Evolutionary conservation across 1,284 basidiomycete genomes (phyloP), one percentile per base, ranked within the genome.

Genomic region (Cryptococcus jaspeensis): DNA sequence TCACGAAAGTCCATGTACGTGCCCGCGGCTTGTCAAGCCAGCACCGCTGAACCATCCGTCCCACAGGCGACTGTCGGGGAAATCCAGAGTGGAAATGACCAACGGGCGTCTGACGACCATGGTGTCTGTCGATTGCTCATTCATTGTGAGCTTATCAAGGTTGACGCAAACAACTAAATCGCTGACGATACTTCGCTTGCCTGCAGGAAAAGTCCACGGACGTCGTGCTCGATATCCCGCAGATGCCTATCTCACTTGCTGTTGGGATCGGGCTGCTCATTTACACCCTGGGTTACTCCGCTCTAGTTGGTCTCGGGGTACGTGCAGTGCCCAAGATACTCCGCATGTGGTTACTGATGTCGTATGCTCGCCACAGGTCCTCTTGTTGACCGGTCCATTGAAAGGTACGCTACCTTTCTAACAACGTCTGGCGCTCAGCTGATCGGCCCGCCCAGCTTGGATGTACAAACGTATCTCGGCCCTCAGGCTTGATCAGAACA

Each of bases 191-290:
- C n/a, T n/a, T n/a, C n/a, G n/a, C n/a, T n/a, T n/a, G n/a, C n/a
- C n/a, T n/a, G n/a, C 42, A 64, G 48, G 58, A 52, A 5, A 52
- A 52, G 53, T 42, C 53, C 40, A 55, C 23, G 32, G 36, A 45
- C 15, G 25, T 40, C 8, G 40, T 50, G 41, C 52, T 40, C 59
- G 84, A 83, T 55, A 58, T 85, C 5, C 84, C 84, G 83, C 56
- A 57, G 25, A 40, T 54, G 15, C 65, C 69, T 0, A 70, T 73
- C 42, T 78, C 84, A 80, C 81, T 86, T 60, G 78, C 81, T 48
- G 82, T 85, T 58, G 87, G 84, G 28, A 79, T 86, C 56, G 85
- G 82, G 2, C 81, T 89, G 9, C 80, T 90, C 32, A 81, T 88
- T 43, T 79, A 80, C 53, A 85, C 81, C 15, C 36, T 71, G 15